Evolutionary conservation across 176 grass and related monocot species (phyloP).

Genomic region (sorghum (Sorghum bicolor)): Sorghum_bicolor_NCBIv3 NC_012879.2:8684001-8684500

Average conservation of each 20-base stretch:
- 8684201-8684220: neutral
- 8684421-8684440: neutral
- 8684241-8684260: too few species aligned
- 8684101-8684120: neutral
- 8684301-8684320: neutral
- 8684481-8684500: slow-evolving; percentile 11
- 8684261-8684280: too few species aligned
- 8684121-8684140: neutral
- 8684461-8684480: slow-evolving; percentile 20
- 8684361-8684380: neutral
- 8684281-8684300: neutral
- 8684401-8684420: neutral
- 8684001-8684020: too few species aligned
- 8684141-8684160: neutral
- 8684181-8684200: neutral
- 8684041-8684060: neutral
- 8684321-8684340: too few species aligned
- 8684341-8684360: neutral
- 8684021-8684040: too few species aligned
- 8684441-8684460: neutral
- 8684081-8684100: neutral
- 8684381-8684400: neutral
- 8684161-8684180: neutral
- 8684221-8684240: neutral
- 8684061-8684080: neutral